Percentiles rank a stretch among this genome's conserved stretches.
Conservation (phyloP, 805 yeast genomes). For the Candida patagonica region DNA sequence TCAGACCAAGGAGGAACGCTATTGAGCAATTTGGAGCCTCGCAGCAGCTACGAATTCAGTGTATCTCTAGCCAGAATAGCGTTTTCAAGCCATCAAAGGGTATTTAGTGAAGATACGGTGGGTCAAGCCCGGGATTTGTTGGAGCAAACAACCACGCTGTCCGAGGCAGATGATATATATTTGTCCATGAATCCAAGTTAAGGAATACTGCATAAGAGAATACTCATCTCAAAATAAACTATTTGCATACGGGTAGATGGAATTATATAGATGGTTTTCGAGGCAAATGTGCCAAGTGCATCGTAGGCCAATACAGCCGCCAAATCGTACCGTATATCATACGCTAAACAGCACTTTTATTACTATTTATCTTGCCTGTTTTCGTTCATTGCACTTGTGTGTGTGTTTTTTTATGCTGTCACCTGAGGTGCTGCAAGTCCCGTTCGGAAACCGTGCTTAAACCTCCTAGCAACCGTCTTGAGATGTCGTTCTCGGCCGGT, state of each 20-base stretch:
- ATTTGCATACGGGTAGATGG: too few species aligned
- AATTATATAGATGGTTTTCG: too few species aligned
- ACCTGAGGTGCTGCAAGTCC: conserved; percentile 21
- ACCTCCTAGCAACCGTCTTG: conserved; percentile 94
- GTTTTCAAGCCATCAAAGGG: conserved; percentile 18
- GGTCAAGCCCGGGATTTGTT: conserved; percentile 64
- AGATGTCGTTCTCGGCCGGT: conserved; percentile 99
- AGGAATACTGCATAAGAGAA: not conserved
- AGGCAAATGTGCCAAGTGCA: too few species aligned
- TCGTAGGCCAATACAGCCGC: too few species aligned
- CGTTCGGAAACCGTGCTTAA: conserved; percentile 98
- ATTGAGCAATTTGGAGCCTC: conserved; percentile 6
- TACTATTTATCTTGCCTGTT: not conserved
- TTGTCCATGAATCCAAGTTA: conserved; percentile 39
- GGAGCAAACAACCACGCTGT: conserved; percentile 59
- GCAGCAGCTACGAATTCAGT: conserved; percentile 16
- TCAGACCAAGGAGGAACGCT: conserved; percentile 8
- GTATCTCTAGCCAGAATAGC: conserved; percentile 23
- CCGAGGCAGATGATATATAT: conserved; percentile 70
- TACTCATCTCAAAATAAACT: too few species aligned
- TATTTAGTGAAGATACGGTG: conserved; percentile 52
- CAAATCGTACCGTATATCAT: not conserved
- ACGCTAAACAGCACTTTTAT: conserved; percentile 1
- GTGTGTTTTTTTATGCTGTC: conserved; percentile 2
- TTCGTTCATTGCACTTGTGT: not conserved